These are phyloP conservation scores for Ganoderma lingzhi DNA, from an alignment of 1,284 basidiomycete genomes.

Conservation along the genomic window DNA sequence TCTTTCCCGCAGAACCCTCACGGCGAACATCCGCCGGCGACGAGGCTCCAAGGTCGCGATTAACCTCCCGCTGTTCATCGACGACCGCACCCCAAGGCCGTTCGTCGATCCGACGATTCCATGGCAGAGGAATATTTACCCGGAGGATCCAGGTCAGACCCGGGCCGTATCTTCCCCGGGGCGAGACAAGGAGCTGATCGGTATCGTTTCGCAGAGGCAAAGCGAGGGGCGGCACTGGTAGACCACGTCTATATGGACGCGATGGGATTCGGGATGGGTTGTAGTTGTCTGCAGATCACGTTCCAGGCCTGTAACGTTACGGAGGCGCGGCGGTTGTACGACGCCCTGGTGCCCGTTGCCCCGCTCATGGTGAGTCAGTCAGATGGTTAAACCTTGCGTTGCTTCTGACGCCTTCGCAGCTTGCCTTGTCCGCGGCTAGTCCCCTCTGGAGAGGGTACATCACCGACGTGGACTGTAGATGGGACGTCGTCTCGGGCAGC, in stretches of 20 bases:
- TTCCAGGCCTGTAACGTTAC: slow-evolving; percentile 96
- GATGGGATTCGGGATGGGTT: slow-evolving; percentile 99
- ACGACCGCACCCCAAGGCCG: slow-evolving; percentile 86
- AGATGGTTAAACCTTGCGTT: too few relatives aligned
- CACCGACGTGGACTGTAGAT: slow-evolving; percentile 96
- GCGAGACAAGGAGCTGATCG: background rate
- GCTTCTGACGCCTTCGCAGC: slow-evolving; percentile 49
- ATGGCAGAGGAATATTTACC: slow-evolving; percentile 81
- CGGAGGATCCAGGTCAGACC: slow-evolving; percentile 78
- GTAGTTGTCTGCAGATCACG: slow-evolving; percentile 97
- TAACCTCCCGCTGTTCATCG: slow-evolving; percentile 94
- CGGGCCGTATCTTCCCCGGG: background rate
- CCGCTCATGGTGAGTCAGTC: slow-evolving; percentile 83
- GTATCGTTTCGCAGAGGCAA: slow-evolving; percentile 70
- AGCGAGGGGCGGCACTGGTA: slow-evolving; percentile 83
- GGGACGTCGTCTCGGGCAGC: slow-evolving; percentile 97
- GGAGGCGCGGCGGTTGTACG: slow-evolving; percentile 94
- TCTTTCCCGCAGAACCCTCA: slow-evolving; percentile 77
- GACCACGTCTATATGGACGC: slow-evolving; percentile 99
- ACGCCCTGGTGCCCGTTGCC: slow-evolving; percentile 92
- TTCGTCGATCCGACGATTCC: slow-evolving; percentile 93
- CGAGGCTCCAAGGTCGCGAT: slow-evolving; percentile 95
- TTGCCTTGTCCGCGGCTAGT: slow-evolving; percentile 94
- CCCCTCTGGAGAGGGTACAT: slow-evolving; percentile 95
- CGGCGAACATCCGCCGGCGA: slow-evolving; percentile 93